Percentiles rank a stretch among this genome's conserved stretches.
These are phyloP conservation scores for Epichloe elymi DNA, from an alignment of 2,329 filamentous ascomycete species.

Conservation along the genomic window DNA sequence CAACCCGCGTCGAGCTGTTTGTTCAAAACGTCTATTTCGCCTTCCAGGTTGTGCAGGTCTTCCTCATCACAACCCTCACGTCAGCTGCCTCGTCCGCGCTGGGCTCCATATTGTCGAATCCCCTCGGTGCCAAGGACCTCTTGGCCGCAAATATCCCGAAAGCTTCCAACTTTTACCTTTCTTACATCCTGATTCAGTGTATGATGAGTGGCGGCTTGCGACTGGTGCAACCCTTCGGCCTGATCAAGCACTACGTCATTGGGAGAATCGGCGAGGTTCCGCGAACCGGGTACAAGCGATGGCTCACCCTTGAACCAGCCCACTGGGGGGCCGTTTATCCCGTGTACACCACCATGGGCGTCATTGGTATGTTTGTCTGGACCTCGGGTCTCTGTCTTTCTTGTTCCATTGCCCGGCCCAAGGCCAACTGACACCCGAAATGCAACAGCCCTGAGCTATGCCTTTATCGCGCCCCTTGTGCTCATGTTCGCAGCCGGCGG, in stretches of 20 bases:
- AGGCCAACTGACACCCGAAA: neutral
- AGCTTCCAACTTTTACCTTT: conserved; percentile 88
- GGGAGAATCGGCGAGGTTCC: conserved; percentile 67
- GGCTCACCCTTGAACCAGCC: conserved; percentile 58
- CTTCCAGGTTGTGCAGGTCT: conserved; percentile 85
- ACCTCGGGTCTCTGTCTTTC: neutral
- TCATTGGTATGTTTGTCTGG: conserved; percentile 49
- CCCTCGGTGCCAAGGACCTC: conserved; percentile 45
- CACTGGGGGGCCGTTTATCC: conserved; percentile 84
- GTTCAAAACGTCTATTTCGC: conserved; percentile 86
- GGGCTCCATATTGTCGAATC: conserved; percentile 48
- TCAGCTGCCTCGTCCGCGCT: conserved; percentile 66
- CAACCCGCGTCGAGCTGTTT: conserved; percentile 70
- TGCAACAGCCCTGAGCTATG: conserved; percentile 61
- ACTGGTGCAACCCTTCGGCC: conserved; percentile 56
- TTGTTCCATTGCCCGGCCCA: neutral
- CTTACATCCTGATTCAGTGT: conserved; percentile 86
- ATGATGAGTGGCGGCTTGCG: conserved; percentile 63
- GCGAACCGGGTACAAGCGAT: conserved; percentile 65
- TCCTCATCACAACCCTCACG: conserved; percentile 71
- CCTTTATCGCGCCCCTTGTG: conserved; percentile 74
- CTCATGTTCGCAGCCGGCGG: conserved; percentile 71
- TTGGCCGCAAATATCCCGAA: conserved; percentile 65
- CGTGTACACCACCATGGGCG: conserved; percentile 66
- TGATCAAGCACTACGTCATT: conserved; percentile 43